phyloP scores from a whole-genome alignment of 192 early-diverging fungal genomes.

The Entrophospora sp. region DNA sequence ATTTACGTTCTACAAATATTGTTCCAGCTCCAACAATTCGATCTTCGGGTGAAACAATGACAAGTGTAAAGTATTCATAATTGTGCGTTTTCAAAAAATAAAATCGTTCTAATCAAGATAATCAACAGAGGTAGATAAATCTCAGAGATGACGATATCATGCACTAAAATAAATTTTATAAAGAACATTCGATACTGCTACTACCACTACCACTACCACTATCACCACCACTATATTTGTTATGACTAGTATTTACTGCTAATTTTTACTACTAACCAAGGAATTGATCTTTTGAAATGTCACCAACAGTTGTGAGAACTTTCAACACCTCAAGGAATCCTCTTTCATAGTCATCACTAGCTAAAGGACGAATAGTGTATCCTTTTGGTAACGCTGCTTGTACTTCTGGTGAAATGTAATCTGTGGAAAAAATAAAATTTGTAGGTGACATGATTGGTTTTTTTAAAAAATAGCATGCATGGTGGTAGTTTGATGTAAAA shows the following conservation, averaged over 20 bases:
- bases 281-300: conserved; percentile 54
- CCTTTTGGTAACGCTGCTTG: too few species aligned
- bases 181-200: too few species aligned
- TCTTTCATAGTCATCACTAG: too few species aligned
- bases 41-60: conserved; percentile 59
- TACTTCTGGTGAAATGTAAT: conserved; percentile 59
- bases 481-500: too few species aligned
- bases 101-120: conserved; percentile 56
- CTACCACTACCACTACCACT: too few species aligned
- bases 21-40: conserved; percentile 71
- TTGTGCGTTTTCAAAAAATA: conserved; percentile 64
- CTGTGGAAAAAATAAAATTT: conserved; percentile 51
- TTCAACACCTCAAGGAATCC: conserved; percentile 48
- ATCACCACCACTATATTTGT: too few species aligned
- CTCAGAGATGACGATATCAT: too few species aligned
- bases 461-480: too few species aligned
- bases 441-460: neutral
- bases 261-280: conserved; percentile 41
- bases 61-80: conserved; percentile 71
- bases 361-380: conserved; percentile 60
- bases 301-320: conserved; percentile 65
- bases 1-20: conserved; percentile 76
- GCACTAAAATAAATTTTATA: too few species aligned
- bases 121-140: too few species aligned
- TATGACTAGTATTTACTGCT: too few species aligned